Percentiles rank a stretch among this genome's conserved stretches.
Conservation (phyloP, 2,329 filamentous ascomycete genomes). For the Hyphodiscus sp. region DNA sequence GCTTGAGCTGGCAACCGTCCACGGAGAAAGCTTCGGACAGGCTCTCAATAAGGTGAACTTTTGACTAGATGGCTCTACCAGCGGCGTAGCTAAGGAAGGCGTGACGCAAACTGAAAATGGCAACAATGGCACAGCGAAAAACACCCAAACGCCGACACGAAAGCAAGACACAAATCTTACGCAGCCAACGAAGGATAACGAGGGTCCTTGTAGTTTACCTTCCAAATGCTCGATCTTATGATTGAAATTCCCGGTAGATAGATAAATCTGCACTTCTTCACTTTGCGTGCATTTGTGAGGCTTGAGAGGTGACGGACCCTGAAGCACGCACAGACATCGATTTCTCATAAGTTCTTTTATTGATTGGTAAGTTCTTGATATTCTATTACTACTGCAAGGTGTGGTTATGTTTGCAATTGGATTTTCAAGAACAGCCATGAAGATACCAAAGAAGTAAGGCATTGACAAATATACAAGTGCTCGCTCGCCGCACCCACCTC, state of each 20-base stretch:
- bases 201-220: constrained; percentile 73
- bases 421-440: no score
- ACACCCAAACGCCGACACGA: constrained; percentile 15
- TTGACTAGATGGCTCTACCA: constrained; percentile 67
- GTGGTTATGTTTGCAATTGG: no score
- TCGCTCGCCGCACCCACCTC: no score
- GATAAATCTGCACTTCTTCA: not conserved
- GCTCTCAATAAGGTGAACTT: constrained; percentile 63
- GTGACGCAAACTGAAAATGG: constrained; percentile 24
- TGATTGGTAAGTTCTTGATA: no score
- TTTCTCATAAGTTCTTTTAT: no score
- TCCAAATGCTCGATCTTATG: constrained; percentile 58
- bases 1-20: constrained; percentile 69
- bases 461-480: no score
- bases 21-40: constrained; percentile 82
- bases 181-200: constrained; percentile 41
- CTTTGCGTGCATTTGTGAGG: not conserved
- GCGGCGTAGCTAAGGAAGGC: constrained; percentile 20
- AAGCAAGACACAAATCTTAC: constrained; percentile 15
- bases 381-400: no score
- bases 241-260: not conserved
- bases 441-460: no score
- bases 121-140: constrained; percentile 10
- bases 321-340: no score
- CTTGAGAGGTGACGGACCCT: not conserved